Evolutionary conservation across 768 basidiomycete genomes (phyloP).

Genomic region (Infundibulicybe gibba): DNA sequence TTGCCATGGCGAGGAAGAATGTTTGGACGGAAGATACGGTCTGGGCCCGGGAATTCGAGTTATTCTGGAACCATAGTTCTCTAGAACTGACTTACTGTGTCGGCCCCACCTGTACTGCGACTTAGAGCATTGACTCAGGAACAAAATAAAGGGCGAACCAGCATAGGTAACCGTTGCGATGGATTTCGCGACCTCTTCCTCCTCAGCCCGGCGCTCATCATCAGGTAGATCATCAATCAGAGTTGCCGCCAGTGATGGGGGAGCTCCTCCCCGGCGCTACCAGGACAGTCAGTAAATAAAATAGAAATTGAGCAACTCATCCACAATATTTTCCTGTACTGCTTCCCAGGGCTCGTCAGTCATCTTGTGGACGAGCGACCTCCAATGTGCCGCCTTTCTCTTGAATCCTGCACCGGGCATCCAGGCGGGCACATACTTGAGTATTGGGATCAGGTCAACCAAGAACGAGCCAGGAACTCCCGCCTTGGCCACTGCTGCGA

Average conservation of each 20-base stretch:
- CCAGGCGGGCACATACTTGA: conserved; percentile 43
- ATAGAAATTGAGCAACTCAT: not conserved
- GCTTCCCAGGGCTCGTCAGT: conserved; percentile 25
- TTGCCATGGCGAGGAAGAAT: conserved; percentile 32
- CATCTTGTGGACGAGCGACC: conserved; percentile 26
- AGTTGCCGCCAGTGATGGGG: not conserved
- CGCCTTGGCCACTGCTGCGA: conserved; percentile 1
- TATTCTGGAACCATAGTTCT: not conserved
- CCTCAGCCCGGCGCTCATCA: not conserved
- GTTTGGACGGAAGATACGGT: conserved; percentile 30
- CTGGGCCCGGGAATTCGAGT: conserved; percentile 11
- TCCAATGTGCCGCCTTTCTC: conserved; percentile 31
- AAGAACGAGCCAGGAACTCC: conserved; percentile 8
- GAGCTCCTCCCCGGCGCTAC: not conserved
- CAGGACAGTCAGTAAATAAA: not conserved
- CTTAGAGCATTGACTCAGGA: not conserved
- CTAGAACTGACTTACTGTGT: conserved; percentile 1
- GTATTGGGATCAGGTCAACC: conserved; percentile 16
- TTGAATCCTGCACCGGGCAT: conserved; percentile 46
- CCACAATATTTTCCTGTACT: conserved; percentile 7
- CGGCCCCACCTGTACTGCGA: conserved; percentile 1
- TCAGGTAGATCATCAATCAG: conserved; percentile 1
- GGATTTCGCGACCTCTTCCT: conserved; percentile 5
- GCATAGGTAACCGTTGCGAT: conserved; percentile 8
- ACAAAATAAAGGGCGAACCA: not conserved